Evolutionary conservation across 441 rosid species (phyloP).

Genomic region (Euphorbia celastroides): DNA sequence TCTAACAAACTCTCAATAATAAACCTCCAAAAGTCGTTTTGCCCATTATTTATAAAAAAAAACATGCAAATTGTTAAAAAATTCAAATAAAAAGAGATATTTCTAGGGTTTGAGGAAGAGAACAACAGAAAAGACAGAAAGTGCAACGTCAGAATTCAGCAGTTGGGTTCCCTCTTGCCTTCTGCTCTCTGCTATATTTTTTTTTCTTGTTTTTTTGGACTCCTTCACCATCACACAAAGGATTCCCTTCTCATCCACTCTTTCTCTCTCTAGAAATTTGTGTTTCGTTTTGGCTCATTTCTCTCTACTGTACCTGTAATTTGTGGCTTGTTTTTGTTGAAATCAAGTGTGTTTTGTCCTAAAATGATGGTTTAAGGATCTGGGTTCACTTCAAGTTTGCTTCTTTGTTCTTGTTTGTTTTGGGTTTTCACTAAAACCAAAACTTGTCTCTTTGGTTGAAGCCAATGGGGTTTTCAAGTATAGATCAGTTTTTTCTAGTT

Average conservation of each 20-base stretch:
- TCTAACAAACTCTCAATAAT: no score
- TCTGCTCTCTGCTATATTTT: constrained; percentile 1
- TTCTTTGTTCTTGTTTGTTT: constrained; percentile 22
- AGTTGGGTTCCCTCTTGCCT: constrained; percentile 38
- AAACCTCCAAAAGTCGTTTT: no score
- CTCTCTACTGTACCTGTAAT: constrained; percentile 16
- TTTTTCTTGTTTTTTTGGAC: constrained; percentile 20
- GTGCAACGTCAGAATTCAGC: constrained; percentile 60
- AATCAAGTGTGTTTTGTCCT: constrained; percentile 18
- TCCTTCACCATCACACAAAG: constrained; percentile 28
- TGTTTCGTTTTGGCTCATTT: constrained; percentile 16
- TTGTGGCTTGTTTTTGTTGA: constrained; percentile 37
- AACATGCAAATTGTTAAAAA: constrained; percentile 10
- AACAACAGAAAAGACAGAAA: constrained; percentile 68
- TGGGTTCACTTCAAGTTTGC: constrained; percentile 16
- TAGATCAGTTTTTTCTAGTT: neutral
- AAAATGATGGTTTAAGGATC: constrained; percentile 26
- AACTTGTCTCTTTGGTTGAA: constrained; percentile 65
- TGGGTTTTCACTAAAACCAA: constrained; percentile 21
- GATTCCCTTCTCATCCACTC: constrained; percentile 46
- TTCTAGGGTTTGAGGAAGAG: constrained; percentile 29
- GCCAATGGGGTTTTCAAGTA: constrained; percentile 40
- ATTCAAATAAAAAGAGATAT: constrained; percentile 33
- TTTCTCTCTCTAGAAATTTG: constrained; percentile 27
- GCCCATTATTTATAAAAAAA: no score